phyloP scores from a whole-genome alignment of 257 asterid genomes.

The Jacaranda mimosifolia region DNA sequence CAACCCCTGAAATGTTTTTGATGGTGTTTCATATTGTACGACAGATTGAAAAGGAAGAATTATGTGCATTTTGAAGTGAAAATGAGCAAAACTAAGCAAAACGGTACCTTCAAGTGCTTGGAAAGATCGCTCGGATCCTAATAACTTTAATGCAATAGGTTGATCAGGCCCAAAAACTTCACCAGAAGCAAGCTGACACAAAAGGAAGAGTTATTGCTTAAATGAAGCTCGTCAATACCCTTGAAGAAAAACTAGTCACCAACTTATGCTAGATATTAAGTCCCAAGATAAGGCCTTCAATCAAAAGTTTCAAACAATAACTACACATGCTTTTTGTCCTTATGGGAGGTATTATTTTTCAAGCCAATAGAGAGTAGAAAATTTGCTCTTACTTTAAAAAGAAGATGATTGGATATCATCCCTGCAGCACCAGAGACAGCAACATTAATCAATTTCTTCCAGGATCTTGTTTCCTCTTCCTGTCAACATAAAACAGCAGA shows the following conservation, averaged over 20 bases:
- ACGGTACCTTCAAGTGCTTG: constrained; percentile 95
- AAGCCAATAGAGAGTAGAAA: not conserved
- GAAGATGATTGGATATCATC: constrained; percentile 97
- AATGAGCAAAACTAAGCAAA: not conserved
- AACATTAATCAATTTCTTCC: constrained; percentile 87
- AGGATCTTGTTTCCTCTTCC: constrained; percentile 93
- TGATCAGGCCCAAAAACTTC: constrained; percentile 40
- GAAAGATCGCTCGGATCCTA: constrained; percentile 91
- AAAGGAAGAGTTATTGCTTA: not conserved
- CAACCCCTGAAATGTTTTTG: constrained; percentile 71
- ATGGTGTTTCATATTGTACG: too few relatives aligned
- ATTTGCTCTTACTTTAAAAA: constrained; percentile 70
- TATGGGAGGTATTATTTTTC: too few relatives aligned
- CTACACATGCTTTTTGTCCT: too few relatives aligned
- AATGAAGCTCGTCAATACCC: not conserved
- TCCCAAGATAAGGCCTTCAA: not conserved
- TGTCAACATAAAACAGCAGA: constrained; percentile 37
- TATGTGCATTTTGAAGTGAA: not conserved
- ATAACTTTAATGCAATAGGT: constrained; percentile 82
- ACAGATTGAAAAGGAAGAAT: not conserved
- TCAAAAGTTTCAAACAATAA: too few relatives aligned
- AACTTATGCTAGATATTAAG: too few relatives aligned
- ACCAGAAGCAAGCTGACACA: constrained; percentile 37
- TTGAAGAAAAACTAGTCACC: not conserved
- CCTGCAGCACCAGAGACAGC: constrained; percentile 99